Percentiles rank a stretch among this genome's conserved stretches.
Conservation (phyloP, 176 grass and related monocot genomes). For the Rhipidocladum racemiflorum region DNA sequence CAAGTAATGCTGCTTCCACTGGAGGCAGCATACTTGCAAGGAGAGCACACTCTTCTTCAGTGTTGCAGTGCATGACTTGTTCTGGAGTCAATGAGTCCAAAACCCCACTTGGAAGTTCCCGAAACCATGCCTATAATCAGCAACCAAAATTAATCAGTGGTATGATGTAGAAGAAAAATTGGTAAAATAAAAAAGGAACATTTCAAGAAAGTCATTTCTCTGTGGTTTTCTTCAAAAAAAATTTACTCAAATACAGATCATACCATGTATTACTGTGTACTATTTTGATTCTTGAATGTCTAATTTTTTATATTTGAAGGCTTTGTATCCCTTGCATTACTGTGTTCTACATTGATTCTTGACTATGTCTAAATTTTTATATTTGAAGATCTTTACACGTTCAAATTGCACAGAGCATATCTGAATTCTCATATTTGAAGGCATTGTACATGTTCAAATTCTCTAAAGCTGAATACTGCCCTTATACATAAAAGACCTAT, state of each 20-base stretch:
- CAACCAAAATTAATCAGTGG: constrained; percentile 1
- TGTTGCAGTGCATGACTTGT: constrained; percentile 91
- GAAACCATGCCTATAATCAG: constrained; percentile 76
- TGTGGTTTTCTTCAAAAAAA: background rate
- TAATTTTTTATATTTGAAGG: constrained; percentile 15
- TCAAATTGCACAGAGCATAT: background rate
- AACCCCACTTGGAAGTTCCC: constrained; percentile 81
- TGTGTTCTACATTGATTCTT: background rate
- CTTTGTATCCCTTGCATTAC: too few relatives aligned
- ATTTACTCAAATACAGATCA: background rate
- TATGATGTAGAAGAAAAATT: background rate
- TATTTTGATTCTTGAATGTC: background rate
- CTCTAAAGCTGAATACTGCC: background rate
- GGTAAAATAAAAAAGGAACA: background rate
- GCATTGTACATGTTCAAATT: background rate
- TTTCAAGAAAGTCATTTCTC: background rate
- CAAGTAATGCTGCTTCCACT: constrained; percentile 72
- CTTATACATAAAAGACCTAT: background rate
- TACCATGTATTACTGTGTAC: background rate
- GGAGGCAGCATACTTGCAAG: constrained; percentile 55
- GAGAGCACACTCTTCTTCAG: constrained; percentile 74
- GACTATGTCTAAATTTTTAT: background rate
- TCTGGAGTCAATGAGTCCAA: constrained; percentile 70
- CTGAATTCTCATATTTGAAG: background rate
- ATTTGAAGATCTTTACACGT: background rate